Percentiles rank a stretch among this genome's conserved stretches.
Evolutionary conservation across 345 rosid genomes (phyloP).

Genomic region (Murraya paniculata): DNA sequence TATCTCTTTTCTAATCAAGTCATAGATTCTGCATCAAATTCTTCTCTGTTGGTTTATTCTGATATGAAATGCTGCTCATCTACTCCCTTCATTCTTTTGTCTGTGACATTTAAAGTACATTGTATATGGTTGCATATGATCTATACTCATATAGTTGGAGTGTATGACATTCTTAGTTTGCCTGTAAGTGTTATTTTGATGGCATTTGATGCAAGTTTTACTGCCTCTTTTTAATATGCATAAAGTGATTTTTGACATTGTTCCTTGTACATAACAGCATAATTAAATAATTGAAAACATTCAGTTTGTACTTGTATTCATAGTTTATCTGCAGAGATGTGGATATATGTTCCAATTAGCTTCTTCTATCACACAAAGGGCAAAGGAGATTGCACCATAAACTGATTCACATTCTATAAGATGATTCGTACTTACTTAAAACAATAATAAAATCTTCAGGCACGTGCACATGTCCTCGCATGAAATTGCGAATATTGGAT

Average conservation of each 20-base stretch:
- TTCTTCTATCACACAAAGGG: constrained; percentile 1
- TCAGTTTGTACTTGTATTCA: not conserved
- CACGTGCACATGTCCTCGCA: constrained; percentile 20
- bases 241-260: not conserved
- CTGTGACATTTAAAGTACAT: not conserved
- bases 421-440: constrained; percentile 22
- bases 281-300: not conserved
- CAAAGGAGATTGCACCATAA: not conserved
- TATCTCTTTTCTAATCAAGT: not conserved
- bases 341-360: not conserved
- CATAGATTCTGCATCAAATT: not conserved
- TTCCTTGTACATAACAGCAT: not conserved
- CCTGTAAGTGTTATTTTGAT: not conserved
- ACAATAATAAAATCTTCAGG: constrained; percentile 38
- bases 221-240: not conserved
- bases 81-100: not conserved
- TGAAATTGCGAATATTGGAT: constrained; percentile 21
- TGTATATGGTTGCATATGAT: not conserved
- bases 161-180: not conserved
- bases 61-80: not conserved
- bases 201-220: not conserved
- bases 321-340: not conserved
- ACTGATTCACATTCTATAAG: not conserved
- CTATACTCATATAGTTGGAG: not conserved
- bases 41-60: not conserved